Percentiles rank a stretch among this genome's conserved stretches.
Evolutionary conservation across 306 rosid genomes (phyloP).

Genomic region (Phaseolus lunatus): DNA sequence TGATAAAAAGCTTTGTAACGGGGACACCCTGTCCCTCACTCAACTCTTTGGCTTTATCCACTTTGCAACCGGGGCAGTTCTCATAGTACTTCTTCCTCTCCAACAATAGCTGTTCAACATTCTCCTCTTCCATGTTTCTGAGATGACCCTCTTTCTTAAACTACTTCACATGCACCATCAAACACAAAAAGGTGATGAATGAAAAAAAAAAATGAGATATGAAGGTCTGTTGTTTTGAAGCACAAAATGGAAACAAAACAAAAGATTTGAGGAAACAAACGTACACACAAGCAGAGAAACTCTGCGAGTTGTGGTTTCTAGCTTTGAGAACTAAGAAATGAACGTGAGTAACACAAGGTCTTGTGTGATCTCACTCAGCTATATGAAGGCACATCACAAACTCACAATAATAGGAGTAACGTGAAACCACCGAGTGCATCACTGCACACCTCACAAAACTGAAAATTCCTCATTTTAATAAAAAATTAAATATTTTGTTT

Average conservation of each 20-base stretch:
- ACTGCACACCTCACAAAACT: no score
- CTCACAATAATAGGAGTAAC: no score
- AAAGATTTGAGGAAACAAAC: neutral
- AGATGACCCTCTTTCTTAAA: neutral
- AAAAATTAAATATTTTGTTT: no score
- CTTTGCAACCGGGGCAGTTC: neutral
- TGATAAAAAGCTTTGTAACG: constrained; percentile 40
- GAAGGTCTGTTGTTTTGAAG: neutral
- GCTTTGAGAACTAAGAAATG: no score
- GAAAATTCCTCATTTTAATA: no score
- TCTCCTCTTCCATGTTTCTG: neutral
- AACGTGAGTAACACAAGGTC: no score
- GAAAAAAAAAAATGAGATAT: neutral
- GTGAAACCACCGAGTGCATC: no score
- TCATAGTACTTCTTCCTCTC: neutral
- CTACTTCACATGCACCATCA: neutral
- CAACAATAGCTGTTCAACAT: neutral
- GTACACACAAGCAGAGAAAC: neutral
- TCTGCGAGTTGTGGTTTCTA: no score
- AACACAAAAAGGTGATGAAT: neutral
- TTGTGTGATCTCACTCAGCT: no score
- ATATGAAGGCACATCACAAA: no score
- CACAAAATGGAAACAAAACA: neutral
- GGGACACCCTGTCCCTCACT: constrained; percentile 50
- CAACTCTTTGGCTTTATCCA: constrained; percentile 42